Conservation (phyloP, 352 stramenopile species). For the Phytophthora pinifolia region DNA sequence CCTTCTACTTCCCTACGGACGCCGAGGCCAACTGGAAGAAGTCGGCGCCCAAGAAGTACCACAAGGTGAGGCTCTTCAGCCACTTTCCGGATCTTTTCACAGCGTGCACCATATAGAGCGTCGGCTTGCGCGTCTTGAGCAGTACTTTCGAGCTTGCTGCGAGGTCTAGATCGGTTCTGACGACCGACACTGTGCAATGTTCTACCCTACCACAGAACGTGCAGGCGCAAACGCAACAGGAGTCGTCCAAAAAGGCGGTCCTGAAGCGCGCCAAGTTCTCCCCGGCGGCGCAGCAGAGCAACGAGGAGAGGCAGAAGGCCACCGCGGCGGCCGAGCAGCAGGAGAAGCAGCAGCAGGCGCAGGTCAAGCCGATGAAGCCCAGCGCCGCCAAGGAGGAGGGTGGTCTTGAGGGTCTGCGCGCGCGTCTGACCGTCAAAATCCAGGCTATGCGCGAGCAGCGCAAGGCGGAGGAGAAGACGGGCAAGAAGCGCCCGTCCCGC, state of each 20-base stretch:
- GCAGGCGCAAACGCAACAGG: slow-evolving; percentile 50
- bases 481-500: slow-evolving; percentile 50
- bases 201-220: slow-evolving; percentile 36
- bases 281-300: slow-evolving; percentile 60
- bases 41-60: slow-evolving; percentile 74
- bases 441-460: slow-evolving; percentile 73
- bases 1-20: slow-evolving; percentile 81
- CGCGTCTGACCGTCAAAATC: slow-evolving; percentile 69
- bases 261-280: slow-evolving; percentile 78
- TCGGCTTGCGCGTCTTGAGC: not conserved
- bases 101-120: not conserved
- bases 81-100: slow-evolving; percentile 1
- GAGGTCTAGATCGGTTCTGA: slow-evolving; percentile 12
- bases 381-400: slow-evolving; percentile 33
- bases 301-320: slow-evolving; percentile 55
- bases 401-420: slow-evolving; percentile 62
- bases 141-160: slow-evolving; percentile 1
- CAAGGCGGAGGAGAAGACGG: slow-evolving; percentile 60
- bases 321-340: slow-evolving; percentile 50
- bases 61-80: slow-evolving; percentile 44
- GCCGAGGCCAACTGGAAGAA: slow-evolving; percentile 76
- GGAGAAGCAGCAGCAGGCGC: slow-evolving; percentile 38
- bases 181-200: slow-evolving; percentile 4
- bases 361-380: slow-evolving; percentile 42
- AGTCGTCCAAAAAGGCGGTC: slow-evolving; percentile 54